These are phyloP conservation scores for Leavenworthia alabamica DNA, from an alignment of 345 rosid genomes.

Conservation along the genomic window DNA sequence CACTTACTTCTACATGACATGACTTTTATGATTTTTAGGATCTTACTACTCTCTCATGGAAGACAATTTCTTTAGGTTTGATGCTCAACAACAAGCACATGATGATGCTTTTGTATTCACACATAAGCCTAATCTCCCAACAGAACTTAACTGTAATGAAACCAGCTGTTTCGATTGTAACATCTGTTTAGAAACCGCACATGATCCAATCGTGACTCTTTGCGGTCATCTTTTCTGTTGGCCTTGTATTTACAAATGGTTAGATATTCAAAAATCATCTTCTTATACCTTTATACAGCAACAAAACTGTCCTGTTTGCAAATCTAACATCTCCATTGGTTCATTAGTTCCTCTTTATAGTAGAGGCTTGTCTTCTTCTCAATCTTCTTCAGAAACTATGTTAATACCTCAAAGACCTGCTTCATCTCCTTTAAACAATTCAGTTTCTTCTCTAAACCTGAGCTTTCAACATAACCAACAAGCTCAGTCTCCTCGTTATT, in stretches of 20 bases:
- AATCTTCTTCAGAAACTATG: conserved; percentile 21
- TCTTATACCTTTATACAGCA: conserved; percentile 34
- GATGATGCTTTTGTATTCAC: conserved; percentile 25
- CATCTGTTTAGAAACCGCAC: conserved; percentile 60
- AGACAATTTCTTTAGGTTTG: conserved; percentile 33
- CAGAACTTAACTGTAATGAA: conserved; percentile 19
- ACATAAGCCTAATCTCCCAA: conserved; percentile 37
- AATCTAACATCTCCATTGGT: conserved; percentile 48
- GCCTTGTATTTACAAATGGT: conserved; percentile 60
- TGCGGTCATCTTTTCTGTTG: conserved; percentile 83
- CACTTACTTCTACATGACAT: too few relatives aligned
- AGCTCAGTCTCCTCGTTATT: conserved; percentile 10
- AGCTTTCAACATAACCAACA: conserved; percentile 9
- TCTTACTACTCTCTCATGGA: too few relatives aligned
- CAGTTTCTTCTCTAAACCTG: conserved; percentile 17
- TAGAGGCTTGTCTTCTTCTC: conserved; percentile 47
- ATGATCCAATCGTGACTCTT: conserved; percentile 67
- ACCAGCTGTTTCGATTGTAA: conserved; percentile 57
- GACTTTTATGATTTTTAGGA: too few relatives aligned
- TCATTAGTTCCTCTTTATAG: conserved; percentile 83
- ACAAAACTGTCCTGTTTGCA: conserved; percentile 79
- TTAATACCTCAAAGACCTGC: conserved; percentile 59
- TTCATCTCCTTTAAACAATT: conserved; percentile 26
- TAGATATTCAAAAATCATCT: conserved; percentile 26
- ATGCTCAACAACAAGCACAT: conserved; percentile 28